Conservation (phyloP, 2,329 filamentous ascomycete genomes). For the Fusarium concolor region DNA sequence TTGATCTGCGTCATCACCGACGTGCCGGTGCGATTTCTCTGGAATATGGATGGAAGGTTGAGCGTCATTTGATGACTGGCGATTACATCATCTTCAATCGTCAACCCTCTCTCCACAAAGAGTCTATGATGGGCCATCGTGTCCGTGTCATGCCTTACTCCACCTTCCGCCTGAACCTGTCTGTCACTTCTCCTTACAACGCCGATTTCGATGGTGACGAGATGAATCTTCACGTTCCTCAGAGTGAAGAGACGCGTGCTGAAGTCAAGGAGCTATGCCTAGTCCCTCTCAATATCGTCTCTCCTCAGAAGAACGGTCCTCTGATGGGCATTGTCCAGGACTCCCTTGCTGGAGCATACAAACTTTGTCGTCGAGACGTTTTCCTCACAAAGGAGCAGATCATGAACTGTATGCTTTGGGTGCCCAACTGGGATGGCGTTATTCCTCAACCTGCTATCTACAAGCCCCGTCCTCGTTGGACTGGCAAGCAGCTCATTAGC, state of each 20-base stretch:
- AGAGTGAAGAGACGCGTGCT: conserved; percentile 95
- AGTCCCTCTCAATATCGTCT: conserved; percentile 99
- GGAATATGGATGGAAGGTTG: conserved; percentile 98
- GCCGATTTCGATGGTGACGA: conserved; percentile 99
- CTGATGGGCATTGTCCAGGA: conserved; percentile 99
- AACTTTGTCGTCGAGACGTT: conserved; percentile 91
- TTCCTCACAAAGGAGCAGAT: conserved; percentile 92
- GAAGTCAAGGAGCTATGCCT: conserved; percentile 95
- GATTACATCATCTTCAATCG: conserved; percentile 99
- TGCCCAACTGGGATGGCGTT: conserved; percentile 96
- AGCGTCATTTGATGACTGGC: conserved; percentile 94
- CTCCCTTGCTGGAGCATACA: conserved; percentile 95
- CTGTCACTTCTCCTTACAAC: conserved; percentile 98
- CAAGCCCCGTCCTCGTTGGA: conserved; percentile 94
- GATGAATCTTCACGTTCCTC: conserved; percentile 99
- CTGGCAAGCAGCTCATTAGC: conserved; percentile 96
- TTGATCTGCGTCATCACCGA: conserved; percentile 94
- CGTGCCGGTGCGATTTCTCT: conserved; percentile 86
- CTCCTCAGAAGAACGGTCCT: conserved; percentile 94
- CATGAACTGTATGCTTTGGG: conserved; percentile 98
- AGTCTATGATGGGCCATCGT: conserved; percentile 99
- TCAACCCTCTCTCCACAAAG: conserved; percentile 98
- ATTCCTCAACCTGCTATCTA: conserved; percentile 94
- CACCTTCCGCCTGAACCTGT: conserved; percentile 96
- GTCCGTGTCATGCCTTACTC: conserved; percentile 99